Percentiles rank a stretch among this genome's conserved stretches.
Conservation (phyloP, 805 yeast genomes). For the Monosporozyma yasuniensis region DNA sequence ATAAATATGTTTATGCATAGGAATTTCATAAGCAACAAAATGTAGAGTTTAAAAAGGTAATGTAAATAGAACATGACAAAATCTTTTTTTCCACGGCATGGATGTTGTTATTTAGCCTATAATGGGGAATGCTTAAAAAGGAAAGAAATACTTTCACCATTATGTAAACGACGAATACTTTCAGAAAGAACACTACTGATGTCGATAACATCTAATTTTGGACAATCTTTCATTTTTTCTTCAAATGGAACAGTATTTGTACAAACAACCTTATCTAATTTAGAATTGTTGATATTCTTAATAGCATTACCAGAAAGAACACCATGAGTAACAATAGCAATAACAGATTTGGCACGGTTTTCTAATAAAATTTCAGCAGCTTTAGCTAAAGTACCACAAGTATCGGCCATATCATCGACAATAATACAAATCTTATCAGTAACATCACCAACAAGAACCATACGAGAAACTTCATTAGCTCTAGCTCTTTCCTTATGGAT, state of each 20-base stretch:
- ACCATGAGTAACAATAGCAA: conserved; percentile 80
- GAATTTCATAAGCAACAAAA: not conserved
- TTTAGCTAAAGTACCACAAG: conserved; percentile 78
- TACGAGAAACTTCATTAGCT: conserved; percentile 74
- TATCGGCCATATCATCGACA: conserved; percentile 86
- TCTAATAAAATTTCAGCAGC: conserved; percentile 69
- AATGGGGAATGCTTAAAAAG: conserved; percentile 41
- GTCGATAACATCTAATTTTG: conserved; percentile 54
- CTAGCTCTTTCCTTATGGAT: conserved; percentile 78
- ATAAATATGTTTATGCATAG: not conserved
- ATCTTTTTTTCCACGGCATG: too few relatives aligned
- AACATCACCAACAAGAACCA: conserved; percentile 84
- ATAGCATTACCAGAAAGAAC: conserved; percentile 69
- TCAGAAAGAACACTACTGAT: conserved; percentile 70
- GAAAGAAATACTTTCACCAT: conserved; percentile 79
- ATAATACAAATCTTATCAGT: conserved; percentile 64
- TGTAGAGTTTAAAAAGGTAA: not conserved
- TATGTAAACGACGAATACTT: conserved; percentile 75
- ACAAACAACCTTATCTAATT: conserved; percentile 61
- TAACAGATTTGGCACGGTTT: conserved; percentile 60
- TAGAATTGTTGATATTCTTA: conserved; percentile 58
- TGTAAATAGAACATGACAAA: not conserved
- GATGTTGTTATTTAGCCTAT: conserved; percentile 6
- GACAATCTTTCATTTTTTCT: conserved; percentile 48
- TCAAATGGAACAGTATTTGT: conserved; percentile 76